phyloP scores from a whole-genome alignment of 495 filamentous ascomycete species.

The Podospora anserina region DNA sequence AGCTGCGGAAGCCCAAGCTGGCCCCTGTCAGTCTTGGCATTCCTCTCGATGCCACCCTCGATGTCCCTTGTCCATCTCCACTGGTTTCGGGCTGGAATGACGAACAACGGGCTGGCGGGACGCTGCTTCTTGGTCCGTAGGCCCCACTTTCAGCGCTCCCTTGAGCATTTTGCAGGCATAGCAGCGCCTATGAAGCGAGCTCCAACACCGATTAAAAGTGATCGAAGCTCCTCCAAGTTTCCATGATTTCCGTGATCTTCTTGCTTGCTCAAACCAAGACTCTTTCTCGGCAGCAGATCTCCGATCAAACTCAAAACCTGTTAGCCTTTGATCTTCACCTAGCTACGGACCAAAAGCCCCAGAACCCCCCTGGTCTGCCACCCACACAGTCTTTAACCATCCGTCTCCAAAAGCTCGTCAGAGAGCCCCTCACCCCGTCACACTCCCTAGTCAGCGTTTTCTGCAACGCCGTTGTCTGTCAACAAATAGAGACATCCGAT shows the following conservation, averaged over 20 bases:
- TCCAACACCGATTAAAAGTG: constrained; percentile 16
- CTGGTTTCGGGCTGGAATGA: constrained; percentile 21
- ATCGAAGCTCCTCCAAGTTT: constrained; percentile 22
- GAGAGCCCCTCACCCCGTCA: neutral
- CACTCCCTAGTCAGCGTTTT: neutral
- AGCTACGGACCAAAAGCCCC: neutral
- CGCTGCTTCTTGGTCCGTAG: constrained; percentile 13
- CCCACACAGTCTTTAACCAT: neutral
- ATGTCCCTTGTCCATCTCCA: neutral
- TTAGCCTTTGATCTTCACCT: neutral
- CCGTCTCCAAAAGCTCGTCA: neutral
- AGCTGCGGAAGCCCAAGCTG: constrained; percentile 4
- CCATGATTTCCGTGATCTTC: constrained; percentile 21
- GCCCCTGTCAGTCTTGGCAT: constrained; percentile 11
- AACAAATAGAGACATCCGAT: neutral
- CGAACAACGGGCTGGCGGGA: constrained; percentile 19
- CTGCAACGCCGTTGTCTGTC: neutral
- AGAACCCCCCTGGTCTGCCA: too few relatives aligned
- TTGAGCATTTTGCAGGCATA: constrained; percentile 17
- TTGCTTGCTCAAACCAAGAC: constrained; percentile 12
- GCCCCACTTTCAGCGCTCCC: constrained; percentile 17
- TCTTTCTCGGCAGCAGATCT: constrained; percentile 7
- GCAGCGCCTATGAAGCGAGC: constrained; percentile 9
- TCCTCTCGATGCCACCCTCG: neutral
- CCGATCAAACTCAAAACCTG: constrained; percentile 5